Conservation (phyloP, 2,329 filamentous ascomycete species). For the Mollisiaceae sp. region DNA sequence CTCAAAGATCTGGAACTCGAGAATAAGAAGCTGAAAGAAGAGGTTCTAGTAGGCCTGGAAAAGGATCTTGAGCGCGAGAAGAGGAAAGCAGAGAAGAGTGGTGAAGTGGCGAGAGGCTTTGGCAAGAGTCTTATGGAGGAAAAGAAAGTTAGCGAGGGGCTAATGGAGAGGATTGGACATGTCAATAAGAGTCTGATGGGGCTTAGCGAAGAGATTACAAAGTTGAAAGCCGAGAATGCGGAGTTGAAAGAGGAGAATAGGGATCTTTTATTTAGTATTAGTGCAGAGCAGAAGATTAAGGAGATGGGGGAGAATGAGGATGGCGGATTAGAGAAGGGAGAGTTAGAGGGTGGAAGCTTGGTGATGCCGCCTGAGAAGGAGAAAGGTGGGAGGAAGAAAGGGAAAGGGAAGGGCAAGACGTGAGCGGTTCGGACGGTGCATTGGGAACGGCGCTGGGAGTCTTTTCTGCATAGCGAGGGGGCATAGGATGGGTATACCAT, state of each 20-base stretch:
- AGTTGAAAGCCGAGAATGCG: constrained; percentile 83
- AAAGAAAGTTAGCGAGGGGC: constrained; percentile 78
- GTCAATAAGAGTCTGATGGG: constrained; percentile 66
- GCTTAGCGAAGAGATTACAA: constrained; percentile 68
- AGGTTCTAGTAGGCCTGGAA: constrained; percentile 72
- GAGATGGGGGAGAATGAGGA: constrained; percentile 61
- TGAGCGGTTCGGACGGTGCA: background rate
- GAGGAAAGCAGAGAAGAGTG: constrained; percentile 71
- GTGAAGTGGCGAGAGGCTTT: constrained; percentile 76
- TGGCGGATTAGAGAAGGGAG: constrained; percentile 60
- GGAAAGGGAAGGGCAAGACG: constrained; percentile 35
- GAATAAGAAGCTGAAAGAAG: constrained; percentile 52
- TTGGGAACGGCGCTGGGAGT: background rate
- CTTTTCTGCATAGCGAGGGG: constrained; percentile 4
- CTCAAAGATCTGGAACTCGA: constrained; percentile 59
- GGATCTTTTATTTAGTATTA: constrained; percentile 87
- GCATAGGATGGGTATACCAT: constrained; percentile 4
- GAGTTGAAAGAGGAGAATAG: constrained; percentile 87
- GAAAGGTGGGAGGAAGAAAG: constrained; percentile 33
- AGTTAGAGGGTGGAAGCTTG: constrained; percentile 75
- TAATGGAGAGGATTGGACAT: constrained; percentile 82
- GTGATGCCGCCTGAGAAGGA: constrained; percentile 55
- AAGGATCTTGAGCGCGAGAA: constrained; percentile 73
- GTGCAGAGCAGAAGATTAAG: constrained; percentile 77
- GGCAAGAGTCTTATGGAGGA: constrained; percentile 83